Percentiles rank a stretch among this genome's conserved stretches.
Evolutionary conservation across 108 stramenopile genomes (phyloP).

Genomic region (Nitzschia putrida): DNA sequence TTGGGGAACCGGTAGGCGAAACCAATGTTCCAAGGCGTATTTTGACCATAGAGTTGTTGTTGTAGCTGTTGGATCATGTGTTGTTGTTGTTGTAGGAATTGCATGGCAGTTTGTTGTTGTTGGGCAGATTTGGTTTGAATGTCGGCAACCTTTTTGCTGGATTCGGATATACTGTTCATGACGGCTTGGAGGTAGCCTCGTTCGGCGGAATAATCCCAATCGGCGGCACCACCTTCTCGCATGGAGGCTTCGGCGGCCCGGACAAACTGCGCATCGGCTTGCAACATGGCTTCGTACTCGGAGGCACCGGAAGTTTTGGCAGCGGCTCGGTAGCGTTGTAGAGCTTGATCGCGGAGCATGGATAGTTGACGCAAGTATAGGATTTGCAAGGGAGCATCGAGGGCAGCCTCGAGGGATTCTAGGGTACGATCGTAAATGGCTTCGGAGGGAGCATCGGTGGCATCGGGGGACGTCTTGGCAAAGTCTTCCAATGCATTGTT

Average conservation of each 20-base stretch:
- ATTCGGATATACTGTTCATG: conserved; percentile 85
- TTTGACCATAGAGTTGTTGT: conserved; percentile 91
- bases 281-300: conserved; percentile 95
- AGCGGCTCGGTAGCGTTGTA: conserved; percentile 80
- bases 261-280: conserved; percentile 86
- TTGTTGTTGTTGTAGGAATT: conserved; percentile 93
- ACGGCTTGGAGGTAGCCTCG: conserved; percentile 72
- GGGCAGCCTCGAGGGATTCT: conserved; percentile 79
- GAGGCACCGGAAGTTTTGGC: conserved; percentile 74
- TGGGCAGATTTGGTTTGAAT: conserved; percentile 77
- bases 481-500: conserved; percentile 89
- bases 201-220: conserved; percentile 90
- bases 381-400: conserved; percentile 91
- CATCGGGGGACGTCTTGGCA: conserved; percentile 81
- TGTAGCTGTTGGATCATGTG: conserved; percentile 95
- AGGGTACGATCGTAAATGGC: conserved; percentile 88
- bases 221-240: conserved; percentile 59
- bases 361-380: conserved; percentile 88
- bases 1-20: conserved; percentile 97
- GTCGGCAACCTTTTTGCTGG: conserved; percentile 79
- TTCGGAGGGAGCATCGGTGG: conserved; percentile 55
- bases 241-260: conserved; percentile 83
- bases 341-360: conserved; percentile 82
- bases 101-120: conserved; percentile 91
- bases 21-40: conserved; percentile 91